Evolutionary conservation across 1,139 yeast species (phyloP), one percentile per base, ranked within the genome.

Genomic region (Kodamaea ohmeri): DNA sequence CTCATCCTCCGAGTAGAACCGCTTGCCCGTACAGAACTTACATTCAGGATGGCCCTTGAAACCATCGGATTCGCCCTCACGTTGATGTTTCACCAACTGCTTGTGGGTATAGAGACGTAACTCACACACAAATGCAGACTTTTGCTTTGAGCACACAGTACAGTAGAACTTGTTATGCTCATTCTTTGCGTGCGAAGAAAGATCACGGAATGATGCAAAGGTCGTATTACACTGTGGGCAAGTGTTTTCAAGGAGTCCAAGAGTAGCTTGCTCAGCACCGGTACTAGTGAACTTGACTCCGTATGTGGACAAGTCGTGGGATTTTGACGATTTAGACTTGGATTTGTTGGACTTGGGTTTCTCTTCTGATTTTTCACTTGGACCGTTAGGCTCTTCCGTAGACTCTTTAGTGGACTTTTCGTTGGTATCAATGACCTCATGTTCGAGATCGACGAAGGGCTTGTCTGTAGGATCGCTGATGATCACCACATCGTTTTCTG

Each of bases 1-100:
- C 56, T 90, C 97, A 55, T 92, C 97, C 38, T 81, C 89, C 0
- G 96, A 88, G 56, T 92, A 92, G 56, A 87, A 90, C 41, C 95
- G 63, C 48, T 68, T 73, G 1, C 80, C 78, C 4, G 75, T 64
- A 60, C 98, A 92, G 58, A 87, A 87, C 48, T 78, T 78, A 69
- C 99, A 92, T 48, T 74, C 72, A 0, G 97, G 97, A 56, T 92
- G 99, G 0, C 97, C 97, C 8, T 63, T 68, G 57, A 90, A 90
- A 2, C 97, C 97, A 14, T 65, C 60, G 33, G 71, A 73, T 42
- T 74, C 80, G 32, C 96, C 97, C 30, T 67, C 71, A 4, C 71
- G 60, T 55, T 83, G 84, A 61, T 92, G 99, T 37, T 65, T 71
- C 43, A 76, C 78, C 35, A 92, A 69, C 46, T 78, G 83, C 42